Conservation (phyloP, 305 asterid species). For the Fraxinus platypoda region DNA sequence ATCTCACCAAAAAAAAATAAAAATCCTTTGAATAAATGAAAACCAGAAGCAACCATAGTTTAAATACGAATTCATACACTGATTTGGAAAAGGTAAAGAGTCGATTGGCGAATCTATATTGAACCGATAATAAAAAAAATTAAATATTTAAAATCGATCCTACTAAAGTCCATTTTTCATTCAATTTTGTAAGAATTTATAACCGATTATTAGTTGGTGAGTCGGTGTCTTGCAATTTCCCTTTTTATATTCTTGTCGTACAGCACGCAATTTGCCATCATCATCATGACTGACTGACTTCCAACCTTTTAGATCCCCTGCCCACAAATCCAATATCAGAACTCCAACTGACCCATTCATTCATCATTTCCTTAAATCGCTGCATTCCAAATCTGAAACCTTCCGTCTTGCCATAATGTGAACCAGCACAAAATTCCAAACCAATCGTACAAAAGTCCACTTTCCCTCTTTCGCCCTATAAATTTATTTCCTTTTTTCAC, state of each 20-base stretch:
- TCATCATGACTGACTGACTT: neutral
- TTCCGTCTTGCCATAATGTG: slow-evolving; percentile 14
- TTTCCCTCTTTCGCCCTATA: neutral
- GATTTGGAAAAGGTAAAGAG: neutral
- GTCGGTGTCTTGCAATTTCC: neutral
- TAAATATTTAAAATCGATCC: neutral
- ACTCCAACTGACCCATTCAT: neutral
- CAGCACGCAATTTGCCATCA: too few relatives aligned
- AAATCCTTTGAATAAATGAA: neutral
- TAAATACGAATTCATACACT: neutral
- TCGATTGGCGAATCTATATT: neutral
- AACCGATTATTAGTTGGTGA: neutral
- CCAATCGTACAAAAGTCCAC: neutral
- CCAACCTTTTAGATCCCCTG: neutral
- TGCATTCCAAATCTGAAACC: neutral
- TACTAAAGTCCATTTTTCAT: neutral
- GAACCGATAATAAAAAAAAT: neutral
- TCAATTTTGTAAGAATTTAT: neutral
- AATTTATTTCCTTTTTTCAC: slow-evolving; percentile 22
- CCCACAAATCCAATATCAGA: neutral
- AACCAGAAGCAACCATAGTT: neutral
- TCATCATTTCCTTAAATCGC: slow-evolving; percentile 5
- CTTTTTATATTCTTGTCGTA: neutral
- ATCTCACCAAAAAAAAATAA: too few relatives aligned
- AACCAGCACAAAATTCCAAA: slow-evolving; percentile 19